These are phyloP conservation scores for Tillandsia fasciculata DNA, from an alignment of 176 grass and related monocot genomes.

Conservation along the genomic window DNA sequence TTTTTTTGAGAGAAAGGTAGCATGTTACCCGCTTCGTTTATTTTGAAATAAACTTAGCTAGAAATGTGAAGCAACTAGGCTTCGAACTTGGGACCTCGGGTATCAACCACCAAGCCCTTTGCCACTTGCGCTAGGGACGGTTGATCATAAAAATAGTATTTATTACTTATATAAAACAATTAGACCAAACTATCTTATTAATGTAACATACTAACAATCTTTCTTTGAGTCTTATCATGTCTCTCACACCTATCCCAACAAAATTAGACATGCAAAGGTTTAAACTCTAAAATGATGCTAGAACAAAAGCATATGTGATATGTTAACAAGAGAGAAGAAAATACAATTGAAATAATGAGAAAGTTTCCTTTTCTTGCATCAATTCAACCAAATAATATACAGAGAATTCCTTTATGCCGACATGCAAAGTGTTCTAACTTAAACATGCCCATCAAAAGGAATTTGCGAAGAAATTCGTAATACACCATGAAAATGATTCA, in stretches of 20 bases:
- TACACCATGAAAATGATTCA: background rate
- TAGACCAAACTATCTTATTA: background rate
- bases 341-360: background rate
- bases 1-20: too few relatives aligned
- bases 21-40: too few relatives aligned
- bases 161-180: background rate
- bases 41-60: too few relatives aligned
- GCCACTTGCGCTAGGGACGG: too few relatives aligned
- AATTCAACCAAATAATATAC: background rate
- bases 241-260: background rate
- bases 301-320: background rate
- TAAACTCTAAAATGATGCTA: background rate
- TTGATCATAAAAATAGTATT: background rate
- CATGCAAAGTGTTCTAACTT: background rate
- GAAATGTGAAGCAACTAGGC: too few relatives aligned
- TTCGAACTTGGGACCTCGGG: too few relatives aligned
- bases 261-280: background rate
- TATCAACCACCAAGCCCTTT: too few relatives aligned
- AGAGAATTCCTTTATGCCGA: background rate
- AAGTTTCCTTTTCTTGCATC: background rate
- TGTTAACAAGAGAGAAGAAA: background rate
- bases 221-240: background rate
- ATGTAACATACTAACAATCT: background rate
- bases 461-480: background rate
- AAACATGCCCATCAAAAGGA: background rate